phyloP scores from a whole-genome alignment of 1,284 basidiomycete species.

The Melanopsichium pennsylvanicum region DNA sequence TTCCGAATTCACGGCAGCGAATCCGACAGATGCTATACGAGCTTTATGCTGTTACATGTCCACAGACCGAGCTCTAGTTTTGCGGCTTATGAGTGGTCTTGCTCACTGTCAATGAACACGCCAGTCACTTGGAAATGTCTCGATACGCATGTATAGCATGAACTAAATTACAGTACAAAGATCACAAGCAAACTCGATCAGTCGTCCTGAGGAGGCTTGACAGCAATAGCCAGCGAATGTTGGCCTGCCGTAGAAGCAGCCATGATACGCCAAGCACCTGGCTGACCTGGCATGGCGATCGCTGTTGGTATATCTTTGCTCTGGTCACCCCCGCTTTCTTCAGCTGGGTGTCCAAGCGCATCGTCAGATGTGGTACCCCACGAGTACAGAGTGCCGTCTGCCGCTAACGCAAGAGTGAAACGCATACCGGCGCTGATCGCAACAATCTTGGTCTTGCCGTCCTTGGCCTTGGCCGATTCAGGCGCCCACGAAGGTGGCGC shows the following conservation, averaged over 20 bases:
- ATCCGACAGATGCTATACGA: no score
- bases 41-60: no score
- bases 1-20: no score
- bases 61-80: no score
- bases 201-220: conserved; percentile 54
- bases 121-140: not conserved
- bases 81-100: no score
- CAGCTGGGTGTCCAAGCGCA: conserved; percentile 68
- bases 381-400: conserved; percentile 78
- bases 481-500: conserved; percentile 66
- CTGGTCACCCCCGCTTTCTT: conserved; percentile 63
- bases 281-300: conserved; percentile 70
- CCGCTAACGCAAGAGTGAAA: conserved; percentile 82
- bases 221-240: conserved; percentile 67
- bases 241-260: conserved; percentile 68
- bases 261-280: conserved; percentile 67
- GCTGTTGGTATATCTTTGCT: conserved; percentile 74
- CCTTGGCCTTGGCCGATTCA: conserved; percentile 54
- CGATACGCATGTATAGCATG: not conserved
- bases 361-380: conserved; percentile 80
- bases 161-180: not conserved
- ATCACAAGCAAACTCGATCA: conserved; percentile 8
- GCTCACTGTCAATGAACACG: no score
- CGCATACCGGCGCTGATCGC: conserved; percentile 80
- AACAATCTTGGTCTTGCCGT: conserved; percentile 73